Conservation (phyloP, 768 basidiomycete genomes). For the Boletus rex-veris region DNA sequence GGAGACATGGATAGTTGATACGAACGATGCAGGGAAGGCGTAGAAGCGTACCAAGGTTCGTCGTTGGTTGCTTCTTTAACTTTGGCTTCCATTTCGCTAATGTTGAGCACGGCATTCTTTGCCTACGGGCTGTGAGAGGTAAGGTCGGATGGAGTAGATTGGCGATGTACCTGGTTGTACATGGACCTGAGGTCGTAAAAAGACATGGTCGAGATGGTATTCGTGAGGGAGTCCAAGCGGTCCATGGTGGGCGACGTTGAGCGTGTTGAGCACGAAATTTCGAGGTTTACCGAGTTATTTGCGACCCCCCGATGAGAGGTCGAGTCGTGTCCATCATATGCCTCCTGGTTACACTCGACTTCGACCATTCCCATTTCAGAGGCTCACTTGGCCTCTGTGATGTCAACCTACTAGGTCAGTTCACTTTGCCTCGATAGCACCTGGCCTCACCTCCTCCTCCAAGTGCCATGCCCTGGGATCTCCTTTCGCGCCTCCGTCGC, state of each 20-base stretch:
- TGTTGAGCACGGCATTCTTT: constrained; percentile 93
- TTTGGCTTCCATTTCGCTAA: constrained; percentile 96
- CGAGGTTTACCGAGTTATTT: background rate
- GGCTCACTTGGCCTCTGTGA: constrained; percentile 3
- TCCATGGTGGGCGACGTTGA: constrained; percentile 56
- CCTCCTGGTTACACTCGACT: background rate
- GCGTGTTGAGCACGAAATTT: background rate
- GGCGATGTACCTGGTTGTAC: constrained; percentile 78
- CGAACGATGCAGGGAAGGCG: background rate
- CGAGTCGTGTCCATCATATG: background rate
- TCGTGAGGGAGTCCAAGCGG: constrained; percentile 70
- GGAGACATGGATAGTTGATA: constrained; percentile 7
- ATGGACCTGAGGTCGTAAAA: constrained; percentile 92
- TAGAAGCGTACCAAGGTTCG: constrained; percentile 84
- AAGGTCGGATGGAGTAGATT: background rate
- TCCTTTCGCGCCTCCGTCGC: constrained; percentile 35
- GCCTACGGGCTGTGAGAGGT: constrained; percentile 50
- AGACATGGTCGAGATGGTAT: constrained; percentile 74
- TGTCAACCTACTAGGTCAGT: constrained; percentile 7
- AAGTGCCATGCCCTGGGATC: constrained; percentile 22
- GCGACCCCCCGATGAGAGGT: constrained; percentile 29
- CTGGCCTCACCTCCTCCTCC: background rate
- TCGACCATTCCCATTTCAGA: background rate
- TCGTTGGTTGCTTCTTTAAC: constrained; percentile 97
- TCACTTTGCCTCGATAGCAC: background rate